Percentiles rank a stretch among this genome's conserved stretches.
These are phyloP conservation scores for Aspergillus neotritici DNA, from an alignment of 2,329 filamentous ascomycete species.

Conservation along the genomic window DNA sequence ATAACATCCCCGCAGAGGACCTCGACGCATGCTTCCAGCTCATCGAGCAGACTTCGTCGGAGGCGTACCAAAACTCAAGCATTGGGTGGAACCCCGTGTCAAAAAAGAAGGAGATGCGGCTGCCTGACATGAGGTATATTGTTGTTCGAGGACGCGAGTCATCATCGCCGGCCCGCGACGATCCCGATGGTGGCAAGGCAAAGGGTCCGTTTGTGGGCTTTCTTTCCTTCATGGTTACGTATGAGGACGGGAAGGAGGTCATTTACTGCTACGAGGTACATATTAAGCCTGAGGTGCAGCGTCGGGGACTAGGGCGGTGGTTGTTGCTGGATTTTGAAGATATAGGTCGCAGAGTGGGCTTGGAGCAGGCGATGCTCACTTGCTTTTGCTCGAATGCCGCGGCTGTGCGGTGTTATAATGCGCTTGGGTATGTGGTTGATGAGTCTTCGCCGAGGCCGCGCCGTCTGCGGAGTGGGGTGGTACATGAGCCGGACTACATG, in stretches of 20 bases:
- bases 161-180: not conserved
- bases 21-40: constrained; percentile 50
- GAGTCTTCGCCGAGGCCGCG: constrained; percentile 48
- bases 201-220: constrained; percentile 34
- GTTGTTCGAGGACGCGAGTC: constrained; percentile 35
- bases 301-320: constrained; percentile 47
- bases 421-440: constrained; percentile 48
- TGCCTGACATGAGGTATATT: constrained; percentile 55
- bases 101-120: constrained; percentile 54
- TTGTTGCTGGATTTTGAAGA: constrained; percentile 47
- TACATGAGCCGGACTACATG: constrained; percentile 47
- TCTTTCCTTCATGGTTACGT: constrained; percentile 53
- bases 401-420: constrained; percentile 47
- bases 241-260: constrained; percentile 51
- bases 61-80: constrained; percentile 48
- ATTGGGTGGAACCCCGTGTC: constrained; percentile 50
- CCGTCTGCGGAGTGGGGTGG: constrained; percentile 44
- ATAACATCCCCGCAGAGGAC: constrained; percentile 35
- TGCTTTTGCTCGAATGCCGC: constrained; percentile 50
- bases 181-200: too few relatives aligned
- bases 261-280: constrained; percentile 63
- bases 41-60: constrained; percentile 49
- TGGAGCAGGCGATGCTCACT: constrained; percentile 57
- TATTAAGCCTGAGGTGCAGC: constrained; percentile 40
- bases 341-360: constrained; percentile 42